phyloP scores from a whole-genome alignment of 345 rosid species.

The Eucalyptus tenuipes region DNA sequence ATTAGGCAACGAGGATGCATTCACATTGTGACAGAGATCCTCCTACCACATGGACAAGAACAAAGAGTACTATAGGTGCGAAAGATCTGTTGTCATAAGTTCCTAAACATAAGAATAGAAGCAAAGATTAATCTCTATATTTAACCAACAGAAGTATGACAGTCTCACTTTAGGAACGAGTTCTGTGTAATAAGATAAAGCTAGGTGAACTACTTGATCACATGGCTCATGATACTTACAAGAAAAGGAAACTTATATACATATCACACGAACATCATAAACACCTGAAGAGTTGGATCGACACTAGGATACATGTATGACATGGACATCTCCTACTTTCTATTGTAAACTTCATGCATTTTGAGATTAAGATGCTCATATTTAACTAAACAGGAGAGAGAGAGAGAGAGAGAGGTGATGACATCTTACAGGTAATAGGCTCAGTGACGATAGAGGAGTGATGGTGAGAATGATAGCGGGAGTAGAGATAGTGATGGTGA shows the following conservation, averaged over 20 bases:
- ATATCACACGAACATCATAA: background rate
- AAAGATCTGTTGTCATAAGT: background rate
- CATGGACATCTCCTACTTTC: background rate
- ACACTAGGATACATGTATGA: background rate
- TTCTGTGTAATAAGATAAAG: background rate
- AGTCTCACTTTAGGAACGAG: background rate
- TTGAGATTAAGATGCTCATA: background rate
- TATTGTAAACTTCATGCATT: background rate
- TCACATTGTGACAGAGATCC: background rate
- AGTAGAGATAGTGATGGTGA: conserved; percentile 78
- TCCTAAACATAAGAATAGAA: background rate
- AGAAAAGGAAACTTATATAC: background rate
- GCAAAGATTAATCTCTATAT: background rate
- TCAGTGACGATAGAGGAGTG: conserved; percentile 81
- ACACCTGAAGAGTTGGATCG: background rate
- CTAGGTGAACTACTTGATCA: background rate
- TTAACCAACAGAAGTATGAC: background rate
- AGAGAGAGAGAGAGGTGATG: background rate
- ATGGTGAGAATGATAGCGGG: conserved; percentile 92
- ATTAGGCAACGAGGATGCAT: background rate
- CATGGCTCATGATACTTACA: background rate
- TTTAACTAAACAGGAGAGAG: background rate
- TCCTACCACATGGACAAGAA: background rate
- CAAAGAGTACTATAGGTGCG: background rate
- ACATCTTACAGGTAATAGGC: conserved; percentile 54